A percentile compares a stretch with the other conserved stretches of the same genome.
Conservation (phyloP, 345 rosid species). For the Angophora floribunda region DNA sequence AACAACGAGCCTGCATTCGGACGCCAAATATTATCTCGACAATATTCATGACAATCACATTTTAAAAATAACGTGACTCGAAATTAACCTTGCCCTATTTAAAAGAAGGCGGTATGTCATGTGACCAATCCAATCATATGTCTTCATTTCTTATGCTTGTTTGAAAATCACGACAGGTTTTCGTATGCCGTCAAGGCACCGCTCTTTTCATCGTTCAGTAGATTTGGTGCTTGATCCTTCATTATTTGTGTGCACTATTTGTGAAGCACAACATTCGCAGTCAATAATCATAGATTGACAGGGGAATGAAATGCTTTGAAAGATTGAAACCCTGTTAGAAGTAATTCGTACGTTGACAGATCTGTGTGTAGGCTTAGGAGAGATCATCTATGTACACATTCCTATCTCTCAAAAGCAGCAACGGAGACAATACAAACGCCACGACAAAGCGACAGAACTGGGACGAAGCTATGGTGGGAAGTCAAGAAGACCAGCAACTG, state of each 20-base stretch:
- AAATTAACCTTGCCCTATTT: not conserved
- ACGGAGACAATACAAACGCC: not conserved
- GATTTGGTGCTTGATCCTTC: not conserved
- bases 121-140: not conserved
- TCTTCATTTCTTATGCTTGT: not conserved
- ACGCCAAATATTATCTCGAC: not conserved
- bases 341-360: not conserved
- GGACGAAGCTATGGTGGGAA: not conserved
- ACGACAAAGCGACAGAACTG: not conserved
- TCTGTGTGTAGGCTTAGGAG: not conserved
- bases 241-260: too few species aligned
- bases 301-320: not conserved
- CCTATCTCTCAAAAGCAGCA: not conserved
- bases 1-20: not conserved
- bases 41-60: not conserved
- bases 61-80: not conserved
- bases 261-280: not conserved
- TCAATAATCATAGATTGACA: not conserved
- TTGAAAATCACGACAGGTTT: not conserved
- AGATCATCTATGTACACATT: not conserved
- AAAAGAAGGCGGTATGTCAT: not conserved
- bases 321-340: not conserved
- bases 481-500: constrained; percentile 1
- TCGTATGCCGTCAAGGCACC: not conserved
- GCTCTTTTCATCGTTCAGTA: not conserved